These are phyloP conservation scores for Ogataea nonfermentans DNA, from an alignment of 805 yeast species.

Conservation along the genomic window DNA sequence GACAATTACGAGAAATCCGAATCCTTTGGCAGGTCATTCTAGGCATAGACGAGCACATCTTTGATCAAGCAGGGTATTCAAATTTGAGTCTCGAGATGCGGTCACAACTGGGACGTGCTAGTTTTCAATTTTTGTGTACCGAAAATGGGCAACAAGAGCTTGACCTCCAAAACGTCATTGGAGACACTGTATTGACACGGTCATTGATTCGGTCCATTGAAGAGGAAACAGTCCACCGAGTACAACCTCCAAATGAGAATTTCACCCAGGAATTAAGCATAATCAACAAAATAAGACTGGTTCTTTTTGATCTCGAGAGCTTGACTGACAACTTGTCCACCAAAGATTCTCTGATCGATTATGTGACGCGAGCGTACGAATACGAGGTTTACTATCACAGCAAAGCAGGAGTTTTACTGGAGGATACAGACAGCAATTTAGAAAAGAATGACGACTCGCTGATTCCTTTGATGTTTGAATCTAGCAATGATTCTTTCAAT, in stretches of 20 bases:
- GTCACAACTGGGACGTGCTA: constrained; percentile 11
- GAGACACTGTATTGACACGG: constrained; percentile 13
- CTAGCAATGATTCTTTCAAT: constrained; percentile 20
- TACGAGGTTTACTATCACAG: constrained; percentile 22
- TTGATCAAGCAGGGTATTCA: constrained; percentile 17
- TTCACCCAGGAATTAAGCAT: constrained; percentile 21
- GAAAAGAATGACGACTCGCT: constrained; percentile 12
- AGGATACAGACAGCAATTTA: constrained; percentile 18
- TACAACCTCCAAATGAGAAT: constrained; percentile 6
- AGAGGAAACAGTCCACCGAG: constrained; percentile 18
- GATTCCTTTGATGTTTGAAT: constrained; percentile 16
- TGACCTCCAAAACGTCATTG: constrained; percentile 13
- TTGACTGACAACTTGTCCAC: constrained; percentile 13
- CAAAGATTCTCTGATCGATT: constrained; percentile 10
- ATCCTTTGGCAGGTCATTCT: constrained; percentile 26
- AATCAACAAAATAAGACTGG: constrained; percentile 23
- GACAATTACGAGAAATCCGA: constrained; percentile 18
- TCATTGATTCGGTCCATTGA: constrained; percentile 19
- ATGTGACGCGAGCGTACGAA: constrained; percentile 9
- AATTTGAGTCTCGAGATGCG: constrained; percentile 18
- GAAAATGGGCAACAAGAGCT: not conserved
- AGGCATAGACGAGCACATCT: constrained; percentile 24
- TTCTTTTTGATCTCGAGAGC: constrained; percentile 14
- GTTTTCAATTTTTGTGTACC: constrained; percentile 19
- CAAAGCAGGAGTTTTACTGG: constrained; percentile 18